Conservation (phyloP, 768 basidiomycete genomes). For the Galerina sulciceps region DNA sequence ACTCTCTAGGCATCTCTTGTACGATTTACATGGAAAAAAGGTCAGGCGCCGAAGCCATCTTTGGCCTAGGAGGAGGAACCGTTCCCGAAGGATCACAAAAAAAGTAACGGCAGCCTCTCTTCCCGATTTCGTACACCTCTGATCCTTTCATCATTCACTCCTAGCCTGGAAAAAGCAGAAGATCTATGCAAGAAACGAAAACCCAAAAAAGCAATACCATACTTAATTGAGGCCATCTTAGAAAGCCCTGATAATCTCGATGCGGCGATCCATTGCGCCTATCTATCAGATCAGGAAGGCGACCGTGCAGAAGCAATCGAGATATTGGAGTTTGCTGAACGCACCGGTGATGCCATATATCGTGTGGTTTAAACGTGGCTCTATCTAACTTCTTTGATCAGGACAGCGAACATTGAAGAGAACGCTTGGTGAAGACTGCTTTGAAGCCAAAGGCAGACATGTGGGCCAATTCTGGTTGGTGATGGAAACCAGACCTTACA, state of each 20-base stretch:
- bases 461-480: slow-evolving; percentile 42
- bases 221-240: slow-evolving; percentile 37
- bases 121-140: no score
- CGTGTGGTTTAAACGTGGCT: no score
- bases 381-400: no score
- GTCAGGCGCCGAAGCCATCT: slow-evolving; percentile 15
- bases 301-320: slow-evolving; percentile 16
- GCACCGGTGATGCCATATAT: slow-evolving; percentile 13
- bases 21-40: no score
- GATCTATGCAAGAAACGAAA: no score
- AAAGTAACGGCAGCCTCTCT: slow-evolving; percentile 16
- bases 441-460: background rate
- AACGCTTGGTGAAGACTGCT: no score
- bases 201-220: slow-evolving; percentile 26
- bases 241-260: slow-evolving; percentile 45
- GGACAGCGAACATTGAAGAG: no score
- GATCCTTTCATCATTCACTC: no score
- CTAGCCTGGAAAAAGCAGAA: no score
- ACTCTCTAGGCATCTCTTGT: no score
- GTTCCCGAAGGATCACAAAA: slow-evolving; percentile 29
- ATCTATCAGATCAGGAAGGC: slow-evolving; percentile 33
- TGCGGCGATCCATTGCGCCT: slow-evolving; percentile 39
- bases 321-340: slow-evolving; percentile 39
- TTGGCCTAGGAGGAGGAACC: slow-evolving; percentile 31
- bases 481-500: slow-evolving; percentile 46